These are phyloP conservation scores for Aspergillus luchuensis DNA, from an alignment of 2,329 filamentous ascomycete species.

Conservation along the genomic window DNA sequence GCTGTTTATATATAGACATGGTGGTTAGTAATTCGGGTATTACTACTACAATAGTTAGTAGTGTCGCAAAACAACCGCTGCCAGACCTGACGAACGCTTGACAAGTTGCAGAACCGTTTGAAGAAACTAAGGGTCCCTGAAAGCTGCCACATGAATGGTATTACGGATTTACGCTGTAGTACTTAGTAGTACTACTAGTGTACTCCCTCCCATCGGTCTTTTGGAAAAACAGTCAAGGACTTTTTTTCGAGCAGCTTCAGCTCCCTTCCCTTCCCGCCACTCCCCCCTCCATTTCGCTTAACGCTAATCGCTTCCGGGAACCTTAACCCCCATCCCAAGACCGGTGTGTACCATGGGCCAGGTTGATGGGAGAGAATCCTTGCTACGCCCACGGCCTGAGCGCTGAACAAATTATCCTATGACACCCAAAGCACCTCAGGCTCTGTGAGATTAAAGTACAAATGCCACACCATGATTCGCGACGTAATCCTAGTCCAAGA, in stretches of 20 bases:
- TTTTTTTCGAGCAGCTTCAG: background rate
- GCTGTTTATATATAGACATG: background rate
- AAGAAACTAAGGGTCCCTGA: no score
- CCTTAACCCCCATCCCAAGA: background rate
- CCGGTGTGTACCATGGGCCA: constrained; percentile 14
- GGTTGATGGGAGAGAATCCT: constrained; percentile 22
- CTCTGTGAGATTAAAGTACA: background rate
- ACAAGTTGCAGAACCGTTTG: background rate
- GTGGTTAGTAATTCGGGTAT: no score
- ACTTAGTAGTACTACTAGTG: no score
- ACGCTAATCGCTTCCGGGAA: constrained; percentile 8
- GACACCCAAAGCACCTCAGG: background rate
- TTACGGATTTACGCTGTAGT: no score
- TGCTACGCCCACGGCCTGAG: constrained; percentile 6
- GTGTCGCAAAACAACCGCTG: background rate
- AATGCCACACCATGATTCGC: background rate
- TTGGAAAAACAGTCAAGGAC: background rate
- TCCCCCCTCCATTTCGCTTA: background rate
- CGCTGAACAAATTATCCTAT: background rate
- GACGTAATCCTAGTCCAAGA: background rate
- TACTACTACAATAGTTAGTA: no score
- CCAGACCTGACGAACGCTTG: background rate
- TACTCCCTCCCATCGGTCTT: no score
- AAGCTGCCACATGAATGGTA: no score
- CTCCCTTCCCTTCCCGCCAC: background rate